These are phyloP conservation scores for Xylaria flabelliformis DNA, from an alignment of 495 filamentous ascomycete genomes.

Conservation along the genomic window DNA sequence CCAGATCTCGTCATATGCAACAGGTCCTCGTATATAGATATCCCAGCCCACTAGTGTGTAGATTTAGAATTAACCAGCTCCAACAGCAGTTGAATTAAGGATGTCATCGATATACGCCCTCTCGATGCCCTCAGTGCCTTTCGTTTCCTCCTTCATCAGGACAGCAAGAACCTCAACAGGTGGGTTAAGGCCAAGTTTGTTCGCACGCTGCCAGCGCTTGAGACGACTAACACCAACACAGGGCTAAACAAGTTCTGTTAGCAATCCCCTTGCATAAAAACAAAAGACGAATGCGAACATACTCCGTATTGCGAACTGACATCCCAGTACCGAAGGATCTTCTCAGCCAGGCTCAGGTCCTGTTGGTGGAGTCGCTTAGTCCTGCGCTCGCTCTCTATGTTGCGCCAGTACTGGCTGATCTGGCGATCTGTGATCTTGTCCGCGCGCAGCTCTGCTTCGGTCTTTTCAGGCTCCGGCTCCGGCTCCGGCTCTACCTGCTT, in stretches of 20 bases:
- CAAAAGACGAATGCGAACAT: slow-evolving; percentile 47
- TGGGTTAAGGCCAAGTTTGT: slow-evolving; percentile 77
- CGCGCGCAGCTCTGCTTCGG: slow-evolving; percentile 62
- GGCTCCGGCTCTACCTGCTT: slow-evolving; percentile 11
- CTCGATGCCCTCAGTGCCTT: slow-evolving; percentile 55
- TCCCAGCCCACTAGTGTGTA: neutral
- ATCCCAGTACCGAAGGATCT: slow-evolving; percentile 88
- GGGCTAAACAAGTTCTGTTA: slow-evolving; percentile 60
- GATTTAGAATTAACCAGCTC: slow-evolving; percentile 35
- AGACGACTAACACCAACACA: slow-evolving; percentile 83
- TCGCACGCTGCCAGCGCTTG: slow-evolving; percentile 87
- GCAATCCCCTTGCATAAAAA: slow-evolving; percentile 3
- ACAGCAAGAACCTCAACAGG: slow-evolving; percentile 93
- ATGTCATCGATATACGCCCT: slow-evolving; percentile 82
- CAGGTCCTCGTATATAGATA: slow-evolving; percentile 14
- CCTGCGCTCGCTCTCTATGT: slow-evolving; percentile 64
- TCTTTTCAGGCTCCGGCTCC: slow-evolving; percentile 42
- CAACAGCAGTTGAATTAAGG: slow-evolving; percentile 59
- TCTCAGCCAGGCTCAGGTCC: slow-evolving; percentile 74
- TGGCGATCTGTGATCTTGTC: slow-evolving; percentile 65
- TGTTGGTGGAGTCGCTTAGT: slow-evolving; percentile 70
- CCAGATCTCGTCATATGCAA: slow-evolving; percentile 19
- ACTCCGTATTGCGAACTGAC: slow-evolving; percentile 88
- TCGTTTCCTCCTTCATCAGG: slow-evolving; percentile 71
- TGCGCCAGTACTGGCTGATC: slow-evolving; percentile 74